Conservation (phyloP, 176 grass and related monocot genomes). For the Avena sativa region DNA sequence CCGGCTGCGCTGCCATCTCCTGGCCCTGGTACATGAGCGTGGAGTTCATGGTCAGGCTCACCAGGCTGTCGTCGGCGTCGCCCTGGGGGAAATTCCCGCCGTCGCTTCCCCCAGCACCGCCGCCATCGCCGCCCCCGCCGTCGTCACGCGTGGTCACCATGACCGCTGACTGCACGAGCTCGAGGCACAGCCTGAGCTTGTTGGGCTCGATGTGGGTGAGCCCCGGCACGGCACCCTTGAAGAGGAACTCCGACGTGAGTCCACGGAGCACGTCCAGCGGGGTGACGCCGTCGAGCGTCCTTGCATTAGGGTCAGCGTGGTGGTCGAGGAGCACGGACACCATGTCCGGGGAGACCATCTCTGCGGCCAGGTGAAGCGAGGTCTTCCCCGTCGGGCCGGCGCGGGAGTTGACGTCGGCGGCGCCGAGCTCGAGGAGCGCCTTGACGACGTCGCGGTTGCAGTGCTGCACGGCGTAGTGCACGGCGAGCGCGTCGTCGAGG, state of each 20-base stretch:
- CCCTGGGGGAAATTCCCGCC: constrained; percentile 37
- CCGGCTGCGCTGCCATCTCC: constrained; percentile 53
- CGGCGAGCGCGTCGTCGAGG: constrained; percentile 92
- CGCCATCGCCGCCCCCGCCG: constrained; percentile 19
- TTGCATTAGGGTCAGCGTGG: constrained; percentile 86
- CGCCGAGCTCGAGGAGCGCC: constrained; percentile 95
- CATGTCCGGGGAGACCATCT: constrained; percentile 97
- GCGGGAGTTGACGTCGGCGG: constrained; percentile 89
- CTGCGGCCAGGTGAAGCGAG: constrained; percentile 79
- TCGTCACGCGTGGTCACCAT: constrained; percentile 90
- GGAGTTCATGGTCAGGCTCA: constrained; percentile 86
- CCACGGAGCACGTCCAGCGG: constrained; percentile 88
- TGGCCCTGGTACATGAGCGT: constrained; percentile 79
- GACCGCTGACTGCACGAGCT: constrained; percentile 92
- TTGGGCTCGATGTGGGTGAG: constrained; percentile 95
- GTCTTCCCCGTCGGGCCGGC: constrained; percentile 83
- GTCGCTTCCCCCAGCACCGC: constrained; percentile 41
- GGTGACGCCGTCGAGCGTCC: constrained; percentile 79
- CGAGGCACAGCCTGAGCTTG: constrained; percentile 94
- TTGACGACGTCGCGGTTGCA: constrained; percentile 97
- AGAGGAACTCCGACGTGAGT: constrained; percentile 99
- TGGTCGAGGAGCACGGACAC: constrained; percentile 98
- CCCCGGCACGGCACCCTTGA: constrained; percentile 93
- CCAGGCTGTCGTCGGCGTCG: constrained; percentile 77
- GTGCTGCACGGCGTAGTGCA: constrained; percentile 91